phyloP scores from a whole-genome alignment of 2,329 filamentous ascomycete species.

The Sporothrix pseudoabietina region DNA sequence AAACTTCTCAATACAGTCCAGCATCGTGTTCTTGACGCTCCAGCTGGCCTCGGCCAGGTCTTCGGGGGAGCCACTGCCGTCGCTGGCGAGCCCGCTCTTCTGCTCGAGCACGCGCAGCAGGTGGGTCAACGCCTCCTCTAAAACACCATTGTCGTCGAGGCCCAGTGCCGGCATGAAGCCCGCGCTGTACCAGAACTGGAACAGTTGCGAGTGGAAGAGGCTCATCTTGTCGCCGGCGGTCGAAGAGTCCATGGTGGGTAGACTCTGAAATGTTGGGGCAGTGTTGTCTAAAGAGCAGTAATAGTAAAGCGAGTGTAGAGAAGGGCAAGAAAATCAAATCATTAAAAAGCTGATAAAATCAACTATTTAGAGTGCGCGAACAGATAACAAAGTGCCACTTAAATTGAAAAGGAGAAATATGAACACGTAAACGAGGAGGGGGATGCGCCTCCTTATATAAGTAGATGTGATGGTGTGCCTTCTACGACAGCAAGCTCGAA shows the following conservation, averaged over 20 bases:
- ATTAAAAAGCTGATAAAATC: neutral
- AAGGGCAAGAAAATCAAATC: neutral
- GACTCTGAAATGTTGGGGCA: neutral
- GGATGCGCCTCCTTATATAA: neutral
- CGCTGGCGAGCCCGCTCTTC: neutral
- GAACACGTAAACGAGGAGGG: neutral
- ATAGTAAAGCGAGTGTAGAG: neutral
- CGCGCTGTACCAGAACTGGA: conserved; percentile 33
- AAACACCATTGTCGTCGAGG: conserved; percentile 20
- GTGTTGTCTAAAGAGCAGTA: neutral
- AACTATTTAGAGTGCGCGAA: neutral
- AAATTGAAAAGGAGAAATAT: neutral
- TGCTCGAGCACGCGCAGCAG: conserved; percentile 31
- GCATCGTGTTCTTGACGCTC: conserved; percentile 30
- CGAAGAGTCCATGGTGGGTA: conserved; percentile 16
- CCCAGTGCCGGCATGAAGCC: conserved; percentile 29
- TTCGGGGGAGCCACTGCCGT: neutral
- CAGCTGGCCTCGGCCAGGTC: conserved; percentile 28
- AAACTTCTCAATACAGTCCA: conserved; percentile 31
- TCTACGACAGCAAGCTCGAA: neutral
- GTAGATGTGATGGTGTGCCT: neutral
- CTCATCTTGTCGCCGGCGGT: neutral
- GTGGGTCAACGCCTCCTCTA: conserved; percentile 5
- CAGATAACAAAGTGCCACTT: neutral
- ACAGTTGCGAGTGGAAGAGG: conserved; percentile 29